These are phyloP conservation scores for Aquilaria sinensis DNA, from an alignment of 345 rosid genomes.

Conservation along the genomic window DNA sequence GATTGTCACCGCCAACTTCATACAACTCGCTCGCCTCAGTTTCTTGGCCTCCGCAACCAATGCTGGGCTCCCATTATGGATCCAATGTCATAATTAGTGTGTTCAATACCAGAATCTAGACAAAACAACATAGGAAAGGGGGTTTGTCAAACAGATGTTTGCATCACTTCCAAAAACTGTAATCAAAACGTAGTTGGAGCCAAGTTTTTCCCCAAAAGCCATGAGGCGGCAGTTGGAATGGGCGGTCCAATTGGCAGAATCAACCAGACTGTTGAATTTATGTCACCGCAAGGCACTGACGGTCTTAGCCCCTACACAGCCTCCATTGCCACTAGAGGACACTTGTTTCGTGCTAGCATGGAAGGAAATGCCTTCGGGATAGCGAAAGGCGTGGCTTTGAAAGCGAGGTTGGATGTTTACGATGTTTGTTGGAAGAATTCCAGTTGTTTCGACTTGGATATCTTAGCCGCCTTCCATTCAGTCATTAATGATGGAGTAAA, in stretches of 20 bases:
- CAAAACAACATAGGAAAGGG: constrained; percentile 82
- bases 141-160: constrained; percentile 43
- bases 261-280: constrained; percentile 67
- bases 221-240: constrained; percentile 43
- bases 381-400: constrained; percentile 87
- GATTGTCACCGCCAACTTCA: constrained; percentile 72
- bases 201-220: constrained; percentile 67
- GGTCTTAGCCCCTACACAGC: constrained; percentile 87
- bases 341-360: constrained; percentile 65
- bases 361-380: constrained; percentile 66
- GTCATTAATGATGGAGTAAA: constrained; percentile 67
- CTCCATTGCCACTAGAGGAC: constrained; percentile 67
- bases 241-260: constrained; percentile 46
- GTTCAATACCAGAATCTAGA: constrained; percentile 82
- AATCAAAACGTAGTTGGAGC: constrained; percentile 78
- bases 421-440: constrained; percentile 85
- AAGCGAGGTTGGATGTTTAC: constrained; percentile 64
- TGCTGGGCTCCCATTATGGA: constrained; percentile 78
- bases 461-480: constrained; percentile 59
- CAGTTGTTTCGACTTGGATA: constrained; percentile 78
- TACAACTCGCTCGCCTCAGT: constrained; percentile 89
- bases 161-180: constrained; percentile 37
- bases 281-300: constrained; percentile 79
- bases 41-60: constrained; percentile 70
- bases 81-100: constrained; percentile 76